phyloP scores from a whole-genome alignment of 208 protist species.

The Acanthamoeba sp. region DNA sequence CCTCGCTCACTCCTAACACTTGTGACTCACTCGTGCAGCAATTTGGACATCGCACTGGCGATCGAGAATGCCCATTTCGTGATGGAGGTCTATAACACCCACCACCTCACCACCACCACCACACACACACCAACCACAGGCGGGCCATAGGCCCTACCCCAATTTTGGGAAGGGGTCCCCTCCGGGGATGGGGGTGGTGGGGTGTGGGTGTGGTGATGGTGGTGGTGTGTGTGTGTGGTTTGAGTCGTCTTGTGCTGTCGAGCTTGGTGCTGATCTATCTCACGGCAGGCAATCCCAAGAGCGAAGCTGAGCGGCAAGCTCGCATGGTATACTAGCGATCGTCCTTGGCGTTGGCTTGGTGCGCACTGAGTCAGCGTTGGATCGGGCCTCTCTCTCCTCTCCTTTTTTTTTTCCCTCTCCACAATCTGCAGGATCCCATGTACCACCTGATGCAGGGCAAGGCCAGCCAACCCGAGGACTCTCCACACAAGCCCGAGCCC shows the following conservation, averaged over 20 bases:
- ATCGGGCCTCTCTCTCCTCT: no score
- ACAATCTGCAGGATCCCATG: neutral
- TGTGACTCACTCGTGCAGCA: neutral
- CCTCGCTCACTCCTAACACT: no score
- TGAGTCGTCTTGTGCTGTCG: neutral
- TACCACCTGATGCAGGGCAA: constrained; percentile 10
- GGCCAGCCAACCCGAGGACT: neutral
- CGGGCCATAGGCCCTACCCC: no score
- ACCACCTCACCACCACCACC: neutral
- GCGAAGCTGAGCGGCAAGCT: constrained; percentile 35
- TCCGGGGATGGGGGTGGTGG: no score
- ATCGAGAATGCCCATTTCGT: constrained; percentile 31
- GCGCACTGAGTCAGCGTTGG: neutral
- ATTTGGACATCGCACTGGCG: constrained; percentile 38
- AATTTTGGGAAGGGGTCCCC: no score
- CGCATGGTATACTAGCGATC: neutral
- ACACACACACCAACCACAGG: no score
- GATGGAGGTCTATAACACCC: neutral
- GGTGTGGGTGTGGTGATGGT: neutral
- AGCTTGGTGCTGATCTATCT: no score
- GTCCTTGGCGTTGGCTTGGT: no score
- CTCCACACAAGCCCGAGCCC: neutral
- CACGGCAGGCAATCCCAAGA: constrained; percentile 58
- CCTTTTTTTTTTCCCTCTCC: neutral
- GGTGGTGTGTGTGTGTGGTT: neutral